A percentile compares a stretch with the other conserved stretches of the same genome.
Evolutionary conservation across 331 rosid species (phyloP).

Genomic region (Malus hybrid): DNA sequence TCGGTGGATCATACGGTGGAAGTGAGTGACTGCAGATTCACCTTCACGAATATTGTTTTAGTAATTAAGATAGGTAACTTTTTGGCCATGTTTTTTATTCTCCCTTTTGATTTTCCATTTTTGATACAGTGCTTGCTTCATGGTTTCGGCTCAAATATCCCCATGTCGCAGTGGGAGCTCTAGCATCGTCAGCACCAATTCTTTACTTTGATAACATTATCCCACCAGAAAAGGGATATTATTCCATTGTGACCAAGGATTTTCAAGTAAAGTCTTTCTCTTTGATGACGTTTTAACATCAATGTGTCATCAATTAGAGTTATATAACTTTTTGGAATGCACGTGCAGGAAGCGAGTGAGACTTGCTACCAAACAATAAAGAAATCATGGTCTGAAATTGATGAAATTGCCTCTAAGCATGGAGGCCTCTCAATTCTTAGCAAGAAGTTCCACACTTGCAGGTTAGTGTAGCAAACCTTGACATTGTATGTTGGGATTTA

Average conservation of each 20-base stretch:
- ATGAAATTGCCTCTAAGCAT: conserved; percentile 22
- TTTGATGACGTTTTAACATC: too few relatives aligned
- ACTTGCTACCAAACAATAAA: conserved; percentile 38
- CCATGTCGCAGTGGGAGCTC: conserved; percentile 48
- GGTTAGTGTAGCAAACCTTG: conserved; percentile 1
- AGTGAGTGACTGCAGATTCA: conserved; percentile 29
- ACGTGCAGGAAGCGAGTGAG: conserved; percentile 13
- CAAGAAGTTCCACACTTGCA: conserved; percentile 42
- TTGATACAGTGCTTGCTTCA: conserved; percentile 50
- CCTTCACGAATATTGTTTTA: too few relatives aligned
- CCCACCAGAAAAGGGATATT: conserved; percentile 38
- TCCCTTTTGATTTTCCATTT: too few relatives aligned
- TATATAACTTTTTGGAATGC: neutral
- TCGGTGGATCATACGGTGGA: conserved; percentile 35
- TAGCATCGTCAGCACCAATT: conserved; percentile 64
- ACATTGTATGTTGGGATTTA: too few relatives aligned
- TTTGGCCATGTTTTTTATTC: neutral
- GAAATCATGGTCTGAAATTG: conserved; percentile 46
- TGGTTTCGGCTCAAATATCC: conserved; percentile 73
- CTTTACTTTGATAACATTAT: conserved; percentile 43
- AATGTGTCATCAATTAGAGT: too few relatives aligned
- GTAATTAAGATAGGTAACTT: neutral
- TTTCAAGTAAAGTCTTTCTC: conserved; percentile 25
- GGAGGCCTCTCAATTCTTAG: conserved; percentile 40
- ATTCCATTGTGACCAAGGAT: conserved; percentile 30